Base-by-base conservation (phyloP, 2,329 filamentous ascomycete genomes). In the Hymenoscyphus fraxineus region DNA sequence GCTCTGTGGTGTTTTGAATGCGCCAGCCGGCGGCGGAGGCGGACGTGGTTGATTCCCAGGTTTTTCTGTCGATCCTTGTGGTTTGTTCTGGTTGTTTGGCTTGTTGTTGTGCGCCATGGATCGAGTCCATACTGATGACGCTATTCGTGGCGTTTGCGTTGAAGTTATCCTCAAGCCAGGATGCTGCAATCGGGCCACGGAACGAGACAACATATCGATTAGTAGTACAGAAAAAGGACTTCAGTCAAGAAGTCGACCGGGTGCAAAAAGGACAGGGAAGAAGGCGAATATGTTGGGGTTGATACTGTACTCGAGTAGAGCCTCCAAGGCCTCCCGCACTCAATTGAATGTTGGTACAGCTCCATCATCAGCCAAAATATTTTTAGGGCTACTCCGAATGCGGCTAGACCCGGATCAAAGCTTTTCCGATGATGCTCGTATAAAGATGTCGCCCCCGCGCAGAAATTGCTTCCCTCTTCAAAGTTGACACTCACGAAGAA, bases 401-500 rank as follows among this genome's bases (percentile, higher is more conserved):
- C 3, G 58, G 63, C 27, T 41, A 58, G 32, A 59, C 40, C 51
- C 15, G 6, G 7, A 35, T 27, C 35, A 16, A 13, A n/a, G 15
- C 38, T 35, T 40, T 12, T 3, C 35, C 22, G 15, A 22, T 27
- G 15, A 40, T 27, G 19, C 32, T 47, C 51, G 22, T 10, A 13
- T 39, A 58, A 19, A 62, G 32, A 9, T 57, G 32, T 44, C 44
- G 12, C 12, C 57, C 57, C 59, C 63, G 54, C 57, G 19, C n/a
- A n/a, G 9, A 6, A 3, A 4, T 22, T 72, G 74, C 76, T 74
- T 71, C 70, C 76, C 74, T 74, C 73, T 77, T 69, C 76, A 85
- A 86, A 85, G 82, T 85, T 85, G 78, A 80, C 74, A 75, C 75
- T 82, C 82, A 65, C 79, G 76, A 77, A 57, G 76, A 81, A 84